These are phyloP conservation scores for Plasmopara muralis DNA, from an alignment of 352 stramenopile genomes.

Conservation along the genomic window DNA sequence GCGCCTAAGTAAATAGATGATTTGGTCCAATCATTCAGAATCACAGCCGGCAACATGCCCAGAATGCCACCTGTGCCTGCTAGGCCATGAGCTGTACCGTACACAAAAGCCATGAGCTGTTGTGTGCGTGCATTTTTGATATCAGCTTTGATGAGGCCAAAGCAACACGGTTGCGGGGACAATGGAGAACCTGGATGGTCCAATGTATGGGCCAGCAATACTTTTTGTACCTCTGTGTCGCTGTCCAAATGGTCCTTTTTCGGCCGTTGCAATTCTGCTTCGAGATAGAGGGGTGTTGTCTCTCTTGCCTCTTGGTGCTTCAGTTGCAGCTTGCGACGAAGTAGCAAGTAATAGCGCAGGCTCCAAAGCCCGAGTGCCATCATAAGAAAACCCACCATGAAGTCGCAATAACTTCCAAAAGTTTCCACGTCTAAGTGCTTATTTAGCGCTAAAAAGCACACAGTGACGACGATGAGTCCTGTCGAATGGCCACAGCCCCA, in stretches of 20 bases:
- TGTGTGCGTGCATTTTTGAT: slow-evolving; percentile 55
- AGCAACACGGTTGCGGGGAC: slow-evolving; percentile 27
- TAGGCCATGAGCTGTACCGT: slow-evolving; percentile 71
- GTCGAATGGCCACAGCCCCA: slow-evolving; percentile 86
- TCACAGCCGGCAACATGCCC: too few relatives aligned
- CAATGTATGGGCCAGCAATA: slow-evolving; percentile 29
- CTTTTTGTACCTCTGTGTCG: slow-evolving; percentile 31
- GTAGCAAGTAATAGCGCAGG: slow-evolving; percentile 39
- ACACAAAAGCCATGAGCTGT: slow-evolving; percentile 64
- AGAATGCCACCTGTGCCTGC: too few relatives aligned
- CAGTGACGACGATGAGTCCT: slow-evolving; percentile 67
- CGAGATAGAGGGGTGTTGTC: slow-evolving; percentile 26
- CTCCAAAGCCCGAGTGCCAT: slow-evolving; percentile 51
- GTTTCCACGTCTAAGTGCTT: slow-evolving; percentile 37
- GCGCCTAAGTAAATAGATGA: too few relatives aligned
- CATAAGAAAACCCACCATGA: slow-evolving; percentile 72
- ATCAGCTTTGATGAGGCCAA: slow-evolving; percentile 31
- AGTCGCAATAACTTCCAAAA: slow-evolving; percentile 60
- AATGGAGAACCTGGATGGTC: slow-evolving; percentile 21
- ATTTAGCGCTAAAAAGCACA: slow-evolving; percentile 49
- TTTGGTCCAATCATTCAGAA: too few relatives aligned
- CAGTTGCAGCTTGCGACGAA: slow-evolving; percentile 28
- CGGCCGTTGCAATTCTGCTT: slow-evolving; percentile 7
- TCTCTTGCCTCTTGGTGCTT: slow-evolving; percentile 18
- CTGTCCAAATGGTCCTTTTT: slow-evolving; percentile 14